Percentiles rank a stretch among this genome's conserved stretches.
These are phyloP conservation scores for Metschnikowia peoriensis DNA, from an alignment of 805 yeast species.

Conservation along the genomic window DNA sequence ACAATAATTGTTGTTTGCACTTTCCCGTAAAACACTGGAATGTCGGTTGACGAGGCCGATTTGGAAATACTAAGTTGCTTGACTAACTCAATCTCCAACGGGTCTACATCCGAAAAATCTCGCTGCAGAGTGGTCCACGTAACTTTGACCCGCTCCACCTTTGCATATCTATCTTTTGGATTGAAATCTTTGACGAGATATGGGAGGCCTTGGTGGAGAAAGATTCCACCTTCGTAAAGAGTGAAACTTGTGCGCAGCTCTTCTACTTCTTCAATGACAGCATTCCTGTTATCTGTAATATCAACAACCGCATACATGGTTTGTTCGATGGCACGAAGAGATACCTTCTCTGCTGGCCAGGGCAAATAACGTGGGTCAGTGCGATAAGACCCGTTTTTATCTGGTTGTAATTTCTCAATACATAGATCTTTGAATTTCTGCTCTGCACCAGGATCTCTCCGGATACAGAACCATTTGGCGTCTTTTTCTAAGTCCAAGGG, in stretches of 20 bases:
- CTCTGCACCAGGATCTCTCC: conserved; percentile 16
- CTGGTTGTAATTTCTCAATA: conserved; percentile 35
- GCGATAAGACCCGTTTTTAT: conserved; percentile 29
- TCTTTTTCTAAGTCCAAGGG: conserved; percentile 62
- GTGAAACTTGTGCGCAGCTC: conserved; percentile 88
- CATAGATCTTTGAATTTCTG: conserved; percentile 32
- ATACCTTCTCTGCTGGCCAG: conserved; percentile 75
- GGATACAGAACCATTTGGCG: conserved; percentile 51
- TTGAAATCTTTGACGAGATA: conserved; percentile 84
- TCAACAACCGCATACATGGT: conserved; percentile 87
- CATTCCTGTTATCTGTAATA: conserved; percentile 70
- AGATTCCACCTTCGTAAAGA: conserved; percentile 87
- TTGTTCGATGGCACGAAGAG: conserved; percentile 81
- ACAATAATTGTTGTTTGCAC: conserved; percentile 73
- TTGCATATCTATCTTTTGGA: conserved; percentile 74
- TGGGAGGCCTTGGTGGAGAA: conserved; percentile 90
- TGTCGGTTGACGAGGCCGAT: conserved; percentile 27
- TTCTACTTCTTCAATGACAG: conserved; percentile 85
- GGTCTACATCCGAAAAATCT: conserved; percentile 92
- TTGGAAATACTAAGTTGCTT: conserved; percentile 50
- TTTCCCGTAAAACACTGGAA: conserved; percentile 74
- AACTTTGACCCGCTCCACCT: conserved; percentile 83
- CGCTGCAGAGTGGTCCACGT: conserved; percentile 93
- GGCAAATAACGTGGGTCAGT: conserved; percentile 59
- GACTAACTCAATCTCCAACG: conserved; percentile 64